phyloP scores from a whole-genome alignment of 2,329 filamentous ascomycete species.

The Trichoderma sp. region DNA sequence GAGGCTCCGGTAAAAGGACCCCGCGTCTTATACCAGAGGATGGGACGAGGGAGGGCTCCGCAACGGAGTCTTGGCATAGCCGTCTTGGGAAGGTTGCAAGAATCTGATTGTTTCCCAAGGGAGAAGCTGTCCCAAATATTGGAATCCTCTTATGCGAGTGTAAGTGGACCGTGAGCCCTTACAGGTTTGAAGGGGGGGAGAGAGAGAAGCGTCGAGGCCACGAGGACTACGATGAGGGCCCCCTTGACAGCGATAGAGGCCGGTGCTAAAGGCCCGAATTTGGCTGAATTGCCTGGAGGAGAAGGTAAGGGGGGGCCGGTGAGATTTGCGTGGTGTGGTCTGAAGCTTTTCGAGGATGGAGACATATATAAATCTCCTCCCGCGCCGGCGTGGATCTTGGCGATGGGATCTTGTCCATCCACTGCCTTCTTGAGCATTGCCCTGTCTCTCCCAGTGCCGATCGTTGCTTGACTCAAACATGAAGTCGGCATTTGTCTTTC shows the following conservation, averaged over 20 bases:
- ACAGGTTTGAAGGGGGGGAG: not conserved
- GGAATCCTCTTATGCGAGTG: conserved; percentile 7
- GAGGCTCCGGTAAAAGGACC: not conserved
- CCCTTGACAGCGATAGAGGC: not conserved
- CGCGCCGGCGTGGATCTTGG: not conserved
- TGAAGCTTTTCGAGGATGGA: not conserved
- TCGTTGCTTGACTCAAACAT: conserved; percentile 17
- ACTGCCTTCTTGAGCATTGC: not conserved
- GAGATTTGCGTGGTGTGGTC: not conserved
- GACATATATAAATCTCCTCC: not conserved
- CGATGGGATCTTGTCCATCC: conserved; percentile 8
- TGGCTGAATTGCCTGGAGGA: not conserved
- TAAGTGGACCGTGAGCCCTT: not conserved
- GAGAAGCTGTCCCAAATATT: conserved; percentile 21
- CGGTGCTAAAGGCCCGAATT: conserved; percentile 18
- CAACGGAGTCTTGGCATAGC: conserved; percentile 1
- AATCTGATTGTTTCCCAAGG: conserved; percentile 11
- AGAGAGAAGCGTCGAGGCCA: not conserved
- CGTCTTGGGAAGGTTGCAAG: conserved; percentile 17
- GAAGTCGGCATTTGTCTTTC: conserved; percentile 25
- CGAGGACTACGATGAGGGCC: not conserved
- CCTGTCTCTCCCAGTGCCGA: not conserved
- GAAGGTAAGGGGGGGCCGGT: not conserved
- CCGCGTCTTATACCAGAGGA: not conserved
- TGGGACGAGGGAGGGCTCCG: conserved; percentile 7